Conservation (phyloP, 2,329 filamentous ascomycete genomes). For the Fusarium euwallaceae region DNA sequence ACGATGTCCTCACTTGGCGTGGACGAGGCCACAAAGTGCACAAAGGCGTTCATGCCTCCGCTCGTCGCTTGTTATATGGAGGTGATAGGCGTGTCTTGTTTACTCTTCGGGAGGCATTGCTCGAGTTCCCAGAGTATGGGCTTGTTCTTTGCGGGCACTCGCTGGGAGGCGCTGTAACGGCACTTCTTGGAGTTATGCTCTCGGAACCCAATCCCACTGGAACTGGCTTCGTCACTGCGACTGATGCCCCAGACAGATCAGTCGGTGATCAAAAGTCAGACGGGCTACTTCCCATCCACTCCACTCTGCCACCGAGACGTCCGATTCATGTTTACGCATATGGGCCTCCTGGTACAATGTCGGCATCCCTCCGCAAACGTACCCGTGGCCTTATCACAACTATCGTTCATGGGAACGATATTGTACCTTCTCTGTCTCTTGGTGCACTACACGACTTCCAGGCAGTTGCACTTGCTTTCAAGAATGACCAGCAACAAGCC, state of each 20-base stretch:
- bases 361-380: constrained; percentile 74
- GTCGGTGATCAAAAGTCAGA: constrained; percentile 51
- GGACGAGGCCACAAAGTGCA: constrained; percentile 77
- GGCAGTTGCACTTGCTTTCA: constrained; percentile 78
- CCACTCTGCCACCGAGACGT: constrained; percentile 73
- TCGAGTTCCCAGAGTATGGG: constrained; percentile 77
- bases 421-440: constrained; percentile 80
- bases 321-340: constrained; percentile 86
- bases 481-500: constrained; percentile 76
- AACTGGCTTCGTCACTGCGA: constrained; percentile 73
- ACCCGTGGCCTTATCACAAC: constrained; percentile 82
- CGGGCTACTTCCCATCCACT: constrained; percentile 47
- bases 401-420: constrained; percentile 78
- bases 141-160: constrained; percentile 79
- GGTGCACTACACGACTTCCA: constrained; percentile 82
- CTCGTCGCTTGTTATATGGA: constrained; percentile 75
- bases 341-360: constrained; percentile 80
- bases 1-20: constrained; percentile 74
- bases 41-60: constrained; percentile 80
- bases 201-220: constrained; percentile 70
- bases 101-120: constrained; percentile 74
- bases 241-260: constrained; percentile 59
- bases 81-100: constrained; percentile 75
- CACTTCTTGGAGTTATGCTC: constrained; percentile 78
- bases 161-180: constrained; percentile 77